These are phyloP conservation scores for Gracilaria vermiculophylla DNA, from an alignment of 23 red algal genomes.

Conservation along the genomic window DNA sequence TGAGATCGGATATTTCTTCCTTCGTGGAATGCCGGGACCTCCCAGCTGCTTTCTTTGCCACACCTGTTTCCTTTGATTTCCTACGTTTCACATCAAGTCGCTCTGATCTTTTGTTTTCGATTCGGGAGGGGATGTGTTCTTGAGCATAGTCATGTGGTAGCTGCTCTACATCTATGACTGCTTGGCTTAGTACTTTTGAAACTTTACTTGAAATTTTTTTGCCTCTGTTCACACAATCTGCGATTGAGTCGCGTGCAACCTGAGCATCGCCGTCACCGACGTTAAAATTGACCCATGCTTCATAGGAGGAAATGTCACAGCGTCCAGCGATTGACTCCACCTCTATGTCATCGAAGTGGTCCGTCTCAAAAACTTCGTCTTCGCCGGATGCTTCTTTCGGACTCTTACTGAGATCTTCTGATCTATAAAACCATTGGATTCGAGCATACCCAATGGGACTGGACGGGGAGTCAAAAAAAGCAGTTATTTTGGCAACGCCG, in stretches of 20 bases:
- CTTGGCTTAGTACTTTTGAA: neutral
- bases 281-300: conserved; percentile 13
- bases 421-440: conserved; percentile 75
- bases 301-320: conserved; percentile 46
- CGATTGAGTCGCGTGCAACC: neutral
- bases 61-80: neutral
- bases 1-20: neutral
- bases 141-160: neutral
- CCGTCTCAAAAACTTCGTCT: conserved; percentile 76
- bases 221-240: neutral
- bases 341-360: conserved; percentile 72
- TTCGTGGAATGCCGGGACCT: neutral
- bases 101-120: neutral
- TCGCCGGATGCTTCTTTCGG: conserved; percentile 32
- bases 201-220: neutral
- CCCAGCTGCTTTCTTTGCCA: neutral
- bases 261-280: neutral
- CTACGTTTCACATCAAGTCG: neutral
- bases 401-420: conserved; percentile 51
- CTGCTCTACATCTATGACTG: conserved; percentile 13
- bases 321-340: conserved; percentile 70
- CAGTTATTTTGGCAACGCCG: conserved; percentile 24
- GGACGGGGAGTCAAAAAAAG: conserved; percentile 9
- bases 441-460: neutral
- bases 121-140: neutral